These are phyloP conservation scores for Kwoniella mangroviensis DNA, from an alignment of 768 basidiomycete species.

Conservation along the genomic window DNA sequence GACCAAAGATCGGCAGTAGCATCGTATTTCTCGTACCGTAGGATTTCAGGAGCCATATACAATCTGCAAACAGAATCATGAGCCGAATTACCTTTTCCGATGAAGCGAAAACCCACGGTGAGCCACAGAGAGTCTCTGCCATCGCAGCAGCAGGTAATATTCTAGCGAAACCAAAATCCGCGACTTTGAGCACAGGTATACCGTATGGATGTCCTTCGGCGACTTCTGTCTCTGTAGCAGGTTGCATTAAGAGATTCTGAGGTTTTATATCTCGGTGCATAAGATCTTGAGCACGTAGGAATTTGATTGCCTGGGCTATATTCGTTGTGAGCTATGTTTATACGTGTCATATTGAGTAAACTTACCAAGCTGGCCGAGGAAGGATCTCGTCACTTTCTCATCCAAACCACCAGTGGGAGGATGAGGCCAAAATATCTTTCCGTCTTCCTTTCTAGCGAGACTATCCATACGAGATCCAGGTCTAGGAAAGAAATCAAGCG, in stretches of 20 bases:
- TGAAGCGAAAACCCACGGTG: slow-evolving; percentile 70
- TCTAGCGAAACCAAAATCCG: slow-evolving; percentile 97
- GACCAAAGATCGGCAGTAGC: slow-evolving; percentile 98
- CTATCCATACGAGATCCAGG: slow-evolving; percentile 64
- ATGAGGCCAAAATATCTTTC: slow-evolving; percentile 83
- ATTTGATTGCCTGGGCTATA: slow-evolving; percentile 87
- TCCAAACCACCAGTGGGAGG: slow-evolving; percentile 87
- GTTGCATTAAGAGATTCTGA: slow-evolving; percentile 86
- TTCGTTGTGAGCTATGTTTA: slow-evolving; percentile 9
- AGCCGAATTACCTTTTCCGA: background rate
- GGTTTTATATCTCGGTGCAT: slow-evolving; percentile 99
- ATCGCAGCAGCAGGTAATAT: slow-evolving; percentile 88
- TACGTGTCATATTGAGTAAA: slow-evolving; percentile 16
- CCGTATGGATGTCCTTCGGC: slow-evolving; percentile 85
- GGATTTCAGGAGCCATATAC: slow-evolving; percentile 99
- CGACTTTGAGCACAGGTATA: slow-evolving; percentile 92
- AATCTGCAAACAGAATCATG: slow-evolving; percentile 62
- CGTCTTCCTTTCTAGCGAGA: slow-evolving; percentile 15
- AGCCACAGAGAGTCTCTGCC: slow-evolving; percentile 97
- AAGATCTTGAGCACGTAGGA: slow-evolving; percentile 81
- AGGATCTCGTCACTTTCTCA: slow-evolving; percentile 87
- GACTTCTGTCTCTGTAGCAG: slow-evolving; percentile 78
- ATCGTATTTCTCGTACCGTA: slow-evolving; percentile 96
- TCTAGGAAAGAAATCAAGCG: slow-evolving; percentile 74
- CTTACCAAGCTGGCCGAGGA: slow-evolving; percentile 85